A percentile compares a stretch with the other conserved stretches of the same genome.
These are phyloP conservation scores for Paraphaeosphaeria minitans DNA, from an alignment of 2,329 filamentous ascomycete species.

Conservation along the genomic window DNA sequence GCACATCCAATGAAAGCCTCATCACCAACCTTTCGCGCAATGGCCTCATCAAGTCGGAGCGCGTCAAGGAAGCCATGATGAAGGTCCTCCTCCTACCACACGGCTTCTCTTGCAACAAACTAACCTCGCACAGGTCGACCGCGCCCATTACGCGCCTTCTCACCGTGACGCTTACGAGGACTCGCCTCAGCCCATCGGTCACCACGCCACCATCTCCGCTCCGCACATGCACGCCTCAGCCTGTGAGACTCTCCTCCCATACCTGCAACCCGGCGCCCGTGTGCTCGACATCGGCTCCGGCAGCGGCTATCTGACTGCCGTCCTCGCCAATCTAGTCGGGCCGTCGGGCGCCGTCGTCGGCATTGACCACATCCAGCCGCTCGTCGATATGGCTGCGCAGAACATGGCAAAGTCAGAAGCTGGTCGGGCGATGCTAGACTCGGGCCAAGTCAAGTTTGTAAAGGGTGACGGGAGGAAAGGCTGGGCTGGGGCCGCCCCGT, in stretches of 20 bases:
- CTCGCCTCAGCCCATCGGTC: constrained; percentile 71
- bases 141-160: constrained; percentile 78
- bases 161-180: constrained; percentile 69
- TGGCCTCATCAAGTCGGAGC: constrained; percentile 71
- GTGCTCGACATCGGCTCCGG: constrained; percentile 58
- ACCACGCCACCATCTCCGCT: constrained; percentile 71
- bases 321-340: constrained; percentile 77
- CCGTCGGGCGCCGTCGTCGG: constrained; percentile 53
- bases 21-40: constrained; percentile 77
- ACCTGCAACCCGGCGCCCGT: constrained; percentile 57
- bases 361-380: constrained; percentile 56
- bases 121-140: constrained; percentile 69
- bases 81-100: constrained; percentile 55
- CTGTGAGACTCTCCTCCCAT: constrained; percentile 65
- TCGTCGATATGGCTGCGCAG: constrained; percentile 48
- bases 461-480: constrained; percentile 67
- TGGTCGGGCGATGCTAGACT: constrained; percentile 63
- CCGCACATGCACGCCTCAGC: constrained; percentile 75
- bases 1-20: constrained; percentile 73
- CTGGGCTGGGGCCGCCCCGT: constrained; percentile 59
- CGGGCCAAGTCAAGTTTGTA: constrained; percentile 71
- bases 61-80: constrained; percentile 80
- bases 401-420: constrained; percentile 53
- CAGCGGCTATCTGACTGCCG: constrained; percentile 79
- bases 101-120: constrained; percentile 6